Conservation (phyloP, 441 rosid species). For the Euphorbia celastroides region DNA sequence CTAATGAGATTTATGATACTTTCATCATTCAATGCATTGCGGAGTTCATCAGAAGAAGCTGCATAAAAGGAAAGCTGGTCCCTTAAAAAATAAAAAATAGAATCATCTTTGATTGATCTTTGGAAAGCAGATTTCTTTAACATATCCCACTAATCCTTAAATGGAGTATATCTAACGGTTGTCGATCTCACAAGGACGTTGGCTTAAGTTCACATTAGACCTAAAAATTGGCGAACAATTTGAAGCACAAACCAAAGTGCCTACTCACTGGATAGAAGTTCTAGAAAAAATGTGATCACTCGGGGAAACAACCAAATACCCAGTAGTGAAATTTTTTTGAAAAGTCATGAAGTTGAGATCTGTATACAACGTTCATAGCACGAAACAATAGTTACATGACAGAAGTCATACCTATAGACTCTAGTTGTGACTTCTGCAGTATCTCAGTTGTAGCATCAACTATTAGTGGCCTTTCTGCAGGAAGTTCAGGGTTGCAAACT, state of each 20-base stretch:
- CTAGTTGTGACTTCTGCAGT: constrained; percentile 37
- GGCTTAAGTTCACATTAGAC: too few relatives aligned
- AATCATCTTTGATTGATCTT: too few relatives aligned
- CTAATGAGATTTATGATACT: constrained; percentile 53
- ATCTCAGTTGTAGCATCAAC: constrained; percentile 41
- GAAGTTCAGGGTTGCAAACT: constrained; percentile 27
- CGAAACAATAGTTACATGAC: neutral
- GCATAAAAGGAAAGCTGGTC: too few relatives aligned
- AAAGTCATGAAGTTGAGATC: neutral
- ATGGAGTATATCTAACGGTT: neutral
- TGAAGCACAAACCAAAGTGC: too few relatives aligned
- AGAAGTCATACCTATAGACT: constrained; percentile 46
- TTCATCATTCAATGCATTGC: constrained; percentile 50
- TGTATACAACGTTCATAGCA: neutral
- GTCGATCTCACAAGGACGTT: too few relatives aligned
- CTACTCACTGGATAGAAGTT: neutral
- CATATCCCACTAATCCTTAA: neutral
- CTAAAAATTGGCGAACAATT: too few relatives aligned
- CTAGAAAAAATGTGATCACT: neutral
- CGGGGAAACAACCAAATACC: neutral
- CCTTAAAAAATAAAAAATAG: too few relatives aligned
- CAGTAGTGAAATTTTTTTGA: too few relatives aligned
- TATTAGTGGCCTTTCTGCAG: constrained; percentile 30
- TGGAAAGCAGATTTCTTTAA: neutral
- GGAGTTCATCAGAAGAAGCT: constrained; percentile 68